These are phyloP conservation scores for Alisma plantagoaquatica DNA, from an alignment of 106 monocot genomes.

Conservation along the genomic window DNA sequence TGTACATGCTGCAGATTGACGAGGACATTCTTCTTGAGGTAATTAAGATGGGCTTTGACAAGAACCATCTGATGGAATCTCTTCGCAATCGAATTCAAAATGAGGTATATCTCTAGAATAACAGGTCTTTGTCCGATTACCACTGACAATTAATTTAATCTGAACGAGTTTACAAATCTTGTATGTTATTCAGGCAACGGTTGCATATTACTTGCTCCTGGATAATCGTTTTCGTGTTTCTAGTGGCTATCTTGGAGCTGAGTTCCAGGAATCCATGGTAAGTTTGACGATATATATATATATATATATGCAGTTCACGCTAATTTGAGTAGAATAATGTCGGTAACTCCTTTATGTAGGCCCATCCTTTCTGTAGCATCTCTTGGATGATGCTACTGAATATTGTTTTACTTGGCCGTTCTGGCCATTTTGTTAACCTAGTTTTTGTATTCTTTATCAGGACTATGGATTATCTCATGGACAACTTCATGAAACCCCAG, in stretches of 20 bases:
- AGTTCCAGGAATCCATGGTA: conserved; percentile 70
- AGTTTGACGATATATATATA: not conserved
- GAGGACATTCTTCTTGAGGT: conserved; percentile 74
- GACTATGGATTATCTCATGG: conserved; percentile 25
- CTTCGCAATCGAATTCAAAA: conserved; percentile 58
- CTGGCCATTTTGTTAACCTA: not conserved
- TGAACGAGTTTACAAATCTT: too few relatives aligned
- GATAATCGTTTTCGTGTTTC: conserved; percentile 60
- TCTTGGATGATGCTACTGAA: too few relatives aligned
- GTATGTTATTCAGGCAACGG: conserved; percentile 53
- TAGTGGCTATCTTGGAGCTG: conserved; percentile 73
- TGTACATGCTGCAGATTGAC: conserved; percentile 39
- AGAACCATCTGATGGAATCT: conserved; percentile 46
- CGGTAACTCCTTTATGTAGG: not conserved
- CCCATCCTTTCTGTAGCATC: too few relatives aligned
- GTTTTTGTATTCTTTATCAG: conserved; percentile 14
- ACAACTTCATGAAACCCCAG: conserved; percentile 20
- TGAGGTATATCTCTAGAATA: conserved; percentile 29
- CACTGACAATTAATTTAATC: conserved; percentile 2
- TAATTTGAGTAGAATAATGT: too few relatives aligned
- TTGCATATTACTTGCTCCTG: conserved; percentile 77
- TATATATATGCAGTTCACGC: not conserved
- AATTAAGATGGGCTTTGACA: conserved; percentile 60
- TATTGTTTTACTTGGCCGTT: too few relatives aligned
- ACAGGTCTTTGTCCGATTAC: not conserved